phyloP scores from a whole-genome alignment of 441 rosid species.

The Macaranga tanarius region DNA sequence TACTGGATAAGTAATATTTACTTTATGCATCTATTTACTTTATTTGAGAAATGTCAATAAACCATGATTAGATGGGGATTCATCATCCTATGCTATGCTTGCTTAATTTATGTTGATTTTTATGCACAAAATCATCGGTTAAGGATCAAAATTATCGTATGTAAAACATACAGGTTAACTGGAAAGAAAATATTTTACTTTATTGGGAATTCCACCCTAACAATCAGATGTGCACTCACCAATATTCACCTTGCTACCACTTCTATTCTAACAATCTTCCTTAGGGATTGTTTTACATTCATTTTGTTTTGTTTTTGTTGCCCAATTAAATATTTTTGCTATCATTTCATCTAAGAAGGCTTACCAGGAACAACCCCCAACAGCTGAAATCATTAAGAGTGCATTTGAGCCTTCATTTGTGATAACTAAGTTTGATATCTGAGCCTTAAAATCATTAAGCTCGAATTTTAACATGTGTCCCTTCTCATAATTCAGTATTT shows the following conservation, averaged over 20 bases:
- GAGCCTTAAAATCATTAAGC: too few species aligned
- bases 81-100: too few species aligned
- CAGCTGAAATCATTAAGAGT: constrained; percentile 73
- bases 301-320: neutral
- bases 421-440: constrained; percentile 91
- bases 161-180: constrained; percentile 45
- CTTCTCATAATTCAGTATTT: too few species aligned
- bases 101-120: neutral
- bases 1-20: constrained; percentile 51
- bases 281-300: constrained; percentile 42
- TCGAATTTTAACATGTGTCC: too few species aligned
- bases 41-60: neutral
- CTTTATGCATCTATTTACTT: neutral
- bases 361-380: constrained; percentile 69
- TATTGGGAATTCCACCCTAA: constrained; percentile 79
- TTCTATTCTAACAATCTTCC: constrained; percentile 71
- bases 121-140: too few species aligned
- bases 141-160: too few species aligned
- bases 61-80: too few species aligned
- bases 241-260: constrained; percentile 80
- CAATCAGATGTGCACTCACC: constrained; percentile 71
- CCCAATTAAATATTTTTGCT: too few species aligned
- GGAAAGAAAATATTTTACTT: constrained; percentile 79
- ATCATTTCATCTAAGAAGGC: constrained; percentile 87
- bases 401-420: constrained; percentile 73